Evolutionary conservation across 192 early-diverging fungal species (phyloP).

Genomic region (Rhizoclosmatium globosum): DNA sequence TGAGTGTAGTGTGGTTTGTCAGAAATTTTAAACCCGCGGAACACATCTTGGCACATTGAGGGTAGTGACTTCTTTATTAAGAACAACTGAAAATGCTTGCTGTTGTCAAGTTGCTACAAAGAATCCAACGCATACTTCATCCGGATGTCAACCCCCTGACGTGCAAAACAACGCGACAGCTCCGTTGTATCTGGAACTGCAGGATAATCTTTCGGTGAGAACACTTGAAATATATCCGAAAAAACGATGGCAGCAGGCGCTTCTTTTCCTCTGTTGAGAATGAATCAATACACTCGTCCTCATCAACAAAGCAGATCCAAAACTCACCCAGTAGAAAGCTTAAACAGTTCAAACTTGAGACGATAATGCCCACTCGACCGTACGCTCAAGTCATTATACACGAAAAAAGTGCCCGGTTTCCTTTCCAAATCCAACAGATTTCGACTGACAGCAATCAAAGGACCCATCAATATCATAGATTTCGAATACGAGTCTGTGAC

Average conservation of each 20-base stretch:
- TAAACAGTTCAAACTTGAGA: slow-evolving; percentile 45
- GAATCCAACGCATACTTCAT: background rate
- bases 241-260: background rate
- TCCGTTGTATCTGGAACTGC: slow-evolving; percentile 46
- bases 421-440: slow-evolving; percentile 46
- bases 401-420: slow-evolving; percentile 51
- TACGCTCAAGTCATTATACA: slow-evolving; percentile 56
- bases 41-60: no score
- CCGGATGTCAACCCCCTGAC: slow-evolving; percentile 52
- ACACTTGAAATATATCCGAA: slow-evolving; percentile 33
- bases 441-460: slow-evolving; percentile 10
- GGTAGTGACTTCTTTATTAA: no score
- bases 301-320: background rate
- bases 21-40: no score
- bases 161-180: slow-evolving; percentile 50
- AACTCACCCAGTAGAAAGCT: slow-evolving; percentile 13
- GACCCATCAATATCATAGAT: slow-evolving; percentile 42
- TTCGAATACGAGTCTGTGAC: background rate
- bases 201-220: slow-evolving; percentile 50
- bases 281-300: background rate
- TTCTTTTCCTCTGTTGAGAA: background rate
- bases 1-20: background rate
- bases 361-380: slow-evolving; percentile 52
- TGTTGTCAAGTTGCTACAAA: no score
- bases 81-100: no score